phyloP scores from a whole-genome alignment of 2,329 filamentous ascomycete genomes.

The Fusarium tjaetaba region DNA sequence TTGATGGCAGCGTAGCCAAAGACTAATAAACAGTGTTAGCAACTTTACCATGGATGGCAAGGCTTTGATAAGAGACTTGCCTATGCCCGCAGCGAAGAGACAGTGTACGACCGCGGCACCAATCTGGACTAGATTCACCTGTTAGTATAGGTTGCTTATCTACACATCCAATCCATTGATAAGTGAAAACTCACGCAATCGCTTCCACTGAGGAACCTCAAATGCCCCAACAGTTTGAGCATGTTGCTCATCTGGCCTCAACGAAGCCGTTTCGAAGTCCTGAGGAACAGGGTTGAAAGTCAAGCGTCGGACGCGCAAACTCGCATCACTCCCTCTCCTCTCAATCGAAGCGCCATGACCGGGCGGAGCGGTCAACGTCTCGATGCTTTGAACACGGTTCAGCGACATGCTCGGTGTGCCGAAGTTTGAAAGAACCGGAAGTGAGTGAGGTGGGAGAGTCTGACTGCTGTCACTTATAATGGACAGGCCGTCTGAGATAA shows the following conservation, averaged over 20 bases:
- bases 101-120: conserved; percentile 56
- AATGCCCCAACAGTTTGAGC: conserved; percentile 63
- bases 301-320: conserved; percentile 58
- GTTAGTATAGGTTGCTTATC: conserved; percentile 8
- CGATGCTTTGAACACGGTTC: conserved; percentile 62
- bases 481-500: neutral
- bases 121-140: conserved; percentile 42
- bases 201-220: conserved; percentile 64
- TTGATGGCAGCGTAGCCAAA: conserved; percentile 90
- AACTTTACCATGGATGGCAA: neutral
- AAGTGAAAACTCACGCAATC: conserved; percentile 54
- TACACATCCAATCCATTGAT: neutral
- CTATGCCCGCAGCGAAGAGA: conserved; percentile 77
- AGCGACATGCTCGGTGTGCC: conserved; percentile 57
- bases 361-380: conserved; percentile 54
- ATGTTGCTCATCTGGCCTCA: conserved; percentile 49
- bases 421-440: neutral
- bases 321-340: conserved; percentile 57
- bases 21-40: conserved; percentile 51
- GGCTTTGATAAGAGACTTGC: neutral
- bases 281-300: conserved; percentile 66
- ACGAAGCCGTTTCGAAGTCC: conserved; percentile 58
- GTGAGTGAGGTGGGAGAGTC: neutral
- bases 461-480: neutral
- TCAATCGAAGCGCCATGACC: conserved; percentile 41